Evolutionary conservation across 768 basidiomycete species (phyloP).

Genomic region (Russula brevipes): DNA sequence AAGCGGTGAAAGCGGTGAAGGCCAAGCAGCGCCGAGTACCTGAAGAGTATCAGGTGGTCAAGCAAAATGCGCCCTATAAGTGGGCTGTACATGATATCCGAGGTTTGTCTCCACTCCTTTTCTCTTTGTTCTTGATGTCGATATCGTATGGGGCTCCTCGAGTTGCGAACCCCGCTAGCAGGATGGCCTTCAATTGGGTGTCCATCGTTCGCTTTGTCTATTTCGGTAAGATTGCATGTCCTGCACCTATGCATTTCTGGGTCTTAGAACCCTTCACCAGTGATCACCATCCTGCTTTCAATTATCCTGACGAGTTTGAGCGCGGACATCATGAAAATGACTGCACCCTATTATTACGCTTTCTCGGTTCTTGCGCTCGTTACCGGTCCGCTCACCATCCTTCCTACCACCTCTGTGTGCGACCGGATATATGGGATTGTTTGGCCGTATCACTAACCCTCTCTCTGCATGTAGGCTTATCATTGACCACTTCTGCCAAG

Average conservation of each 20-base stretch:
- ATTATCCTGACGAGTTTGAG: slow-evolving; percentile 32
- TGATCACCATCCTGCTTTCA: slow-evolving; percentile 27
- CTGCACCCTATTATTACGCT: slow-evolving; percentile 13
- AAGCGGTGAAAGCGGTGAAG: too few species aligned
- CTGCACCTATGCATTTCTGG: background rate
- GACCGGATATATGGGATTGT: background rate
- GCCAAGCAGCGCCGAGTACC: too few species aligned
- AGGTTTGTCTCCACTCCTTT: too few species aligned
- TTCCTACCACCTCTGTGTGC: slow-evolving; percentile 32
- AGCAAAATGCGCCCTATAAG: too few species aligned
- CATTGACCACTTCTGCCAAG: slow-evolving; percentile 34
- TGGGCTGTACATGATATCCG: too few species aligned
- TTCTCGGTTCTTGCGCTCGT: slow-evolving; percentile 33
- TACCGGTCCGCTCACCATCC: slow-evolving; percentile 29
- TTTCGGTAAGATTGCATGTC: slow-evolving; percentile 2
- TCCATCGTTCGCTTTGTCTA: background rate
- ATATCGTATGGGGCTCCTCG: too few species aligned
- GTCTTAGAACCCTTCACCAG: background rate
- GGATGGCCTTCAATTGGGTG: too few species aligned
- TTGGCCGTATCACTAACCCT: background rate
- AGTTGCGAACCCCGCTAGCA: too few species aligned
- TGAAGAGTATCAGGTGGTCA: too few species aligned
- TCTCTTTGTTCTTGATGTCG: too few species aligned
- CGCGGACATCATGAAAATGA: slow-evolving; percentile 28
- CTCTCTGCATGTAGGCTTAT: slow-evolving; percentile 30